Evolutionary conservation across 768 basidiomycete species (phyloP).

Genomic region (Sutorius australiensis): DNA sequence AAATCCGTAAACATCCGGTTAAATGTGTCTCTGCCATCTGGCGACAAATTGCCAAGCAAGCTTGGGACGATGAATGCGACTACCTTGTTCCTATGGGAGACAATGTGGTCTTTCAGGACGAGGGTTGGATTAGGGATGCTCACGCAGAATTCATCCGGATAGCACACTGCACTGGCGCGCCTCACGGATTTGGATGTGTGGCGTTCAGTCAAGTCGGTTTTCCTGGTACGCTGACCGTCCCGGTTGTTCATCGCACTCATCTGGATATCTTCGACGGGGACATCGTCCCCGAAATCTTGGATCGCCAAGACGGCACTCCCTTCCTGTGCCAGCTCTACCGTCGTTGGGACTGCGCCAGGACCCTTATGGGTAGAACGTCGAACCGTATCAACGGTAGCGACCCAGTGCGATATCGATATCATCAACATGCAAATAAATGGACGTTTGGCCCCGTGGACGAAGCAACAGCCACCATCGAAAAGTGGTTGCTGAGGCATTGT

Average conservation of each 20-base stretch:
- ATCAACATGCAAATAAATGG: slow-evolving; percentile 45
- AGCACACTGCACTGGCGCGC: slow-evolving; percentile 27
- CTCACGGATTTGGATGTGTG: slow-evolving; percentile 52
- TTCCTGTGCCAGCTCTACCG: slow-evolving; percentile 60
- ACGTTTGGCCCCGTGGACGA: slow-evolving; percentile 44
- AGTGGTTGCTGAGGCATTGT: slow-evolving; percentile 33
- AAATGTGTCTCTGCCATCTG: slow-evolving; percentile 54
- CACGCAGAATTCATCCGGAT: slow-evolving; percentile 38
- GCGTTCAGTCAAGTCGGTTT: slow-evolving; percentile 54
- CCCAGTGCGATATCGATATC: slow-evolving; percentile 44
- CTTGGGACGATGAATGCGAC: slow-evolving; percentile 46
- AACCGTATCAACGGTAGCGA: slow-evolving; percentile 46
- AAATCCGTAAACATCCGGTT: slow-evolving; percentile 37
- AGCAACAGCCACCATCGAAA: slow-evolving; percentile 35
- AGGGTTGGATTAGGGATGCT: slow-evolving; percentile 48
- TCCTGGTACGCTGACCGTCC: slow-evolving; percentile 62
- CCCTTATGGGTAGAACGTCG: slow-evolving; percentile 41
- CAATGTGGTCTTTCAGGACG: slow-evolving; percentile 47
- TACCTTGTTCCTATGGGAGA: slow-evolving; percentile 56
- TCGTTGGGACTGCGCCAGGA: slow-evolving; percentile 47
- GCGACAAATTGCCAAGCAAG: slow-evolving; percentile 45
- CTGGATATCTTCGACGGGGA: slow-evolving; percentile 51
- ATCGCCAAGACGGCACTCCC: slow-evolving; percentile 59
- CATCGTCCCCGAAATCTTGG: slow-evolving; percentile 48
- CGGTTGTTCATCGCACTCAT: slow-evolving; percentile 52